These are phyloP conservation scores for Rhytidiadelphus loreus DNA, from an alignment of 225 moss, liverwort and hornwort species.

Conservation along the genomic window DNA sequence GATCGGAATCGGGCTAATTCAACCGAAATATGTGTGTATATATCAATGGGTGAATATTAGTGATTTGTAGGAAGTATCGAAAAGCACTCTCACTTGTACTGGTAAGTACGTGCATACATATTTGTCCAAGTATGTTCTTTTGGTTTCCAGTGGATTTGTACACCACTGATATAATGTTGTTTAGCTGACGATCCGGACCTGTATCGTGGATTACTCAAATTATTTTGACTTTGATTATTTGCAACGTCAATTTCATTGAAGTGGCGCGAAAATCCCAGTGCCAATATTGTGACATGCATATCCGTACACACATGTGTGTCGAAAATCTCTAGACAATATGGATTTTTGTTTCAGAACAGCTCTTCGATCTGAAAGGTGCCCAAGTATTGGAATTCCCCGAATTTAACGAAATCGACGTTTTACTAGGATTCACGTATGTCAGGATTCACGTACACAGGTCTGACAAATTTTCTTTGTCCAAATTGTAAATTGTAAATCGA, in stretches of 20 bases:
- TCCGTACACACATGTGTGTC: neutral
- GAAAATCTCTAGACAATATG: neutral
- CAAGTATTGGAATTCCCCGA: neutral
- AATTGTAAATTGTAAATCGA: neutral
- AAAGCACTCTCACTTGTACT: neutral
- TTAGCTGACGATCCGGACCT: neutral
- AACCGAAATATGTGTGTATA: neutral
- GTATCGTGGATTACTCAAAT: neutral
- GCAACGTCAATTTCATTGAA: neutral
- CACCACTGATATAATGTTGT: neutral
- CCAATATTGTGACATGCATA: neutral
- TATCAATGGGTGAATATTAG: neutral
- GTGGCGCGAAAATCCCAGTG: no score
- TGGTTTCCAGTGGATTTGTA: neutral
- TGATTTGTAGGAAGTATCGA: neutral
- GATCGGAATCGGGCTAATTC: neutral
- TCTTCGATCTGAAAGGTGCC: neutral
- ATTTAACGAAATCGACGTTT: neutral
- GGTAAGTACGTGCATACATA: neutral
- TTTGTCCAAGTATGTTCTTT: neutral
- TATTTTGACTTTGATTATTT: neutral
- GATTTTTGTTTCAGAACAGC: neutral
- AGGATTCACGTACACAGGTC: neutral
- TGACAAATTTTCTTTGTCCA: neutral
- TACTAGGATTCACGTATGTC: no score